These are phyloP conservation scores for Russula sp. DNA, from an alignment of 768 basidiomycete species.

Conservation along the genomic window DNA sequence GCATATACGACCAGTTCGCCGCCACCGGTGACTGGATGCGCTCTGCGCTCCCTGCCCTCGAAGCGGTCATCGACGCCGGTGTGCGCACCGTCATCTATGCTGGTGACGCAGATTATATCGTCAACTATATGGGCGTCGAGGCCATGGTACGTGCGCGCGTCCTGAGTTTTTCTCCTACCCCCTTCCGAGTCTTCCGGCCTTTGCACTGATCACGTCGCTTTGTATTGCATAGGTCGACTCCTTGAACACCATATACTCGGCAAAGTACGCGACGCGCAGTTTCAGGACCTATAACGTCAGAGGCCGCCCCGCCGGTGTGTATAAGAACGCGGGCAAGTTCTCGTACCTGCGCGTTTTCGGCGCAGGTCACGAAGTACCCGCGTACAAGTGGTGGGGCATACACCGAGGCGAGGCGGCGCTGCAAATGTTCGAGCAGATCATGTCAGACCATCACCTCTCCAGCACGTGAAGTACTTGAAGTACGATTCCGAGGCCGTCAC, in stretches of 20 bases:
- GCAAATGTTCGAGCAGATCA: conserved; percentile 40
- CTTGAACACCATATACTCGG: conserved; percentile 48
- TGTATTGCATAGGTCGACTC: conserved; percentile 41
- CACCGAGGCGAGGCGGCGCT: conserved; percentile 35
- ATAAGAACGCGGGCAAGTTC: conserved; percentile 57
- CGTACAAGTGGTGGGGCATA: conserved; percentile 35
- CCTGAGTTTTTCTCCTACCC: neutral
- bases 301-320: conserved; percentile 50
- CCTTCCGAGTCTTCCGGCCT: neutral
- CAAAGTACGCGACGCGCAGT: conserved; percentile 41
- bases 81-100: conserved; percentile 55
- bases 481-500: neutral
- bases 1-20: conserved; percentile 49
- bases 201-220: neutral
- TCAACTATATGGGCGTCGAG: conserved; percentile 57
- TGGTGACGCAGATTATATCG: conserved; percentile 58
- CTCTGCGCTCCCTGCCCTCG: conserved; percentile 46
- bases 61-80: conserved; percentile 57
- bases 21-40: conserved; percentile 53
- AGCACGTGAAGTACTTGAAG: conserved; percentile 33
- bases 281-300: conserved; percentile 51
- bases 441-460: conserved; percentile 34
- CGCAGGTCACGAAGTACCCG: conserved; percentile 41
- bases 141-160: conserved; percentile 44
- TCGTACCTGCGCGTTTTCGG: conserved; percentile 54